Base-by-base conservation (phyloP, 768 basidiomycete species). In the Hypsizygus marmoreus region DNA sequence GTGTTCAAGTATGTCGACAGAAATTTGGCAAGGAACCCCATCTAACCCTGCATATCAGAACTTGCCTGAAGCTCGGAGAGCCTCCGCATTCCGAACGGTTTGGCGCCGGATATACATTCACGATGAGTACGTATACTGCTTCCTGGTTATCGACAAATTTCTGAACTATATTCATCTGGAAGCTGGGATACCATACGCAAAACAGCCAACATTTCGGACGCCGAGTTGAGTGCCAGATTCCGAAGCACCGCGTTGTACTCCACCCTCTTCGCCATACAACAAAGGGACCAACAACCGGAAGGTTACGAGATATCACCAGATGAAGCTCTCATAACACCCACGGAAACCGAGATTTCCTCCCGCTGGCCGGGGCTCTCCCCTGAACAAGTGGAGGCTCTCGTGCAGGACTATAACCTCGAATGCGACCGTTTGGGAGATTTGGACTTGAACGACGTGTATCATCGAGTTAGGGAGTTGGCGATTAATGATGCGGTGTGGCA, bases 61-160 rank as follows among this genome's bases (percentile, higher is more conserved):
- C 41, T 58, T 91, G 3, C 92, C 93, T 0, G 81, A 84, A 47
- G 79, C 79, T 24, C 76, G 94, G 37, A 77, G 76, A 61, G 58
- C 76, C 31, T 81, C 87, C 19, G 84, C 90, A 4, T 79, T 89
- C 58, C 75, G 83, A 35, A 82, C 81, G 24, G 76, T 91, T 12
- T 97, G 95, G 95, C 79, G 95, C 26, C 75, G 95, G 23, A 79
- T 95, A 35, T 95, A 89, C 60, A 75, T 88, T 40, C 86, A 91
- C 40, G 93, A 97, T 62, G 81, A 97, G 94, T 95, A 64, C 49
- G 86, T 74, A 38, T 49, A 41, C 35, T 32, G 9, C 14, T 45
- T 20, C 12, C 29, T 29, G 11, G 14, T 20, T 24, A 24, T 13
- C 38, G 1, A 0, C 17, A 11, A 24, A 30, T 12, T 17, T 34